Conservation (phyloP, 163 green algal genomes). For the Smithsoniella earleae region DNA sequence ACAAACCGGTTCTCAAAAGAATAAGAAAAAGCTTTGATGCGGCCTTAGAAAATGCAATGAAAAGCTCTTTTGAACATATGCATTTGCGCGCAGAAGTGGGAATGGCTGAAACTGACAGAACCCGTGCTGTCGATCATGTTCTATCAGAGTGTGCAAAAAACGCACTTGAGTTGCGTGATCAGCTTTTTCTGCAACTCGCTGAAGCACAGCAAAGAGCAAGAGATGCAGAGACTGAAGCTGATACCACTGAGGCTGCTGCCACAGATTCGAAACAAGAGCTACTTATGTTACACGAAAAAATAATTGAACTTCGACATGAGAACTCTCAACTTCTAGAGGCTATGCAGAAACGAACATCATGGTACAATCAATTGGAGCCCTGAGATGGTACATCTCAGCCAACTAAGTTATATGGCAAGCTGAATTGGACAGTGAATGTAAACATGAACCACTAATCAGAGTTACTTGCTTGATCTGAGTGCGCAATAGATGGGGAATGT, state of each 20-base stretch:
- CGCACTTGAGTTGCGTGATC: constrained; percentile 23
- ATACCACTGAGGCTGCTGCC: background rate
- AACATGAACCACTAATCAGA: background rate
- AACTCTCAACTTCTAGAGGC: background rate
- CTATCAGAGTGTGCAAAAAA: constrained; percentile 17
- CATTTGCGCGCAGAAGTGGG: background rate
- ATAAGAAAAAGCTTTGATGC: background rate
- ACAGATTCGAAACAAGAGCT: constrained; percentile 13
- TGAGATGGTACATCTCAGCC: no score
- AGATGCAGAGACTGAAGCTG: background rate
- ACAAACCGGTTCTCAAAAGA: constrained; percentile 1
- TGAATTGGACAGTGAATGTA: no score
- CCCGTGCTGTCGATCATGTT: constrained; percentile 1
- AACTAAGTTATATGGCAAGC: no score
- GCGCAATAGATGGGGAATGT: background rate
- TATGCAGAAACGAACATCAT: background rate
- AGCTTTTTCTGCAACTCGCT: constrained; percentile 1
- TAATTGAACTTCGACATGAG: background rate
- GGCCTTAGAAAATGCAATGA: constrained; percentile 10
- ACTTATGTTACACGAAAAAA: background rate
- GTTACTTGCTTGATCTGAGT: background rate
- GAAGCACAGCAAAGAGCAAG: background rate
- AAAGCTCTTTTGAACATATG: constrained; percentile 15
- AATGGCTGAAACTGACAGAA: background rate
- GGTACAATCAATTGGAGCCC: no score